Base-by-base conservation (phyloP, 352 stramenopile species). In the Globisporangium rhizosaccharum region DNA sequence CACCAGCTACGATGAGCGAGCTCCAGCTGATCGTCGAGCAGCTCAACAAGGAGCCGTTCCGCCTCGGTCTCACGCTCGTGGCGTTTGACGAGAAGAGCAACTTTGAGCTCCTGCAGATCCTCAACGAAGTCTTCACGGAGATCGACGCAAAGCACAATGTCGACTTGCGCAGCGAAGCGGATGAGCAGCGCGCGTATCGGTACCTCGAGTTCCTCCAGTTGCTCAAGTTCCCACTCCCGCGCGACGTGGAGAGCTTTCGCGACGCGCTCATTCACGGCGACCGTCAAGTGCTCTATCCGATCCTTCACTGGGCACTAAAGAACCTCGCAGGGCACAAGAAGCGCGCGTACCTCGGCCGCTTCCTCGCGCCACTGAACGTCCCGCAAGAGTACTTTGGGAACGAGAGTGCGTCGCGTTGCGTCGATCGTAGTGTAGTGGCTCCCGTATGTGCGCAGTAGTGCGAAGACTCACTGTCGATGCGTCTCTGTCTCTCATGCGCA, bases 11-110 rank as follows among this genome's bases (percentile, higher is more conserved):
- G 59, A 97, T 97, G 90, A 92, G 75, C 56, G 90, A 97, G 66
- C 76, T 97, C 33, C 80, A 93, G 64, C 79, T 95, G 56, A 98
- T 98, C 70, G 92, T 98, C 41, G 85, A 96, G 73, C 78, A 92
- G 63, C 82, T 98, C 58, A 97, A 97, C 72, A 90, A 97, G 66
- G 81, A 93, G 59, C 90, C 91, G 9, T 98, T 98, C 76, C 84
- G 79, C 11, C 80, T 96, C 28, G 85, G 90, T 9, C 73, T 97
- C 56, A 92, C 82, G 28, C 72, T 97, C 57, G 87, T 96, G 49
- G 90, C 92, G 45, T 98, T 98, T 58, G 95, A 98, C 56, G 92
- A 97, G 71, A 97, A 98, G 63, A 86, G 79, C 59, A 90, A 88
- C 63, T 92, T 94, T 47, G 93, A 98, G 62, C 70, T 98, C 50